Evolutionary conservation across 495 filamentous ascomycete genomes (phyloP).

Genomic region (Xylaria cubensis): DNA sequence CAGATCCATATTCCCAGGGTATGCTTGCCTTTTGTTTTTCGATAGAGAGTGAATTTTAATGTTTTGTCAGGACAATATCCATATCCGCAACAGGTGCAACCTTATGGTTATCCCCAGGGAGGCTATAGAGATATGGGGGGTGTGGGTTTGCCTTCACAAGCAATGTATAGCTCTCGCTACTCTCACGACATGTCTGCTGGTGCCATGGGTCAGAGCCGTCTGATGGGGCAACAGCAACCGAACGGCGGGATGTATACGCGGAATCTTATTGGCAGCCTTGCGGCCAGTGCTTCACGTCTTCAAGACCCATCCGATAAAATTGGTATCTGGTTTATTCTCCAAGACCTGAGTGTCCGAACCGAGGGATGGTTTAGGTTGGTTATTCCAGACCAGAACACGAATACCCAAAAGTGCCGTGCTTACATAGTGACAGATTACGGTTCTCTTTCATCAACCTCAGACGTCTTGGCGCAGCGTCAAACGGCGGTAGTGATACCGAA

Average conservation of each 20-base stretch:
- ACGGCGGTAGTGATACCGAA: constrained; percentile 41
- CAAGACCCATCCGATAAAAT: constrained; percentile 82
- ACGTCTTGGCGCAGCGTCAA: constrained; percentile 52
- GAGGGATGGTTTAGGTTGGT: constrained; percentile 88
- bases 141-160: constrained; percentile 41
- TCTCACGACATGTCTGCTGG: constrained; percentile 41
- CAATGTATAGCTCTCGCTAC: constrained; percentile 42
- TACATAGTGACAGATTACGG: constrained; percentile 46
- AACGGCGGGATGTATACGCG: constrained; percentile 92
- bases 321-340: constrained; percentile 96
- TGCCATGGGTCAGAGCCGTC: constrained; percentile 46
- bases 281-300: constrained; percentile 87
- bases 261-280: constrained; percentile 92
- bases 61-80: constrained; percentile 47
- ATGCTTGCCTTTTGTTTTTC: constrained; percentile 43
- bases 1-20: constrained; percentile 47
- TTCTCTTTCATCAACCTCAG: constrained; percentile 81
- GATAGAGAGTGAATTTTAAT: constrained; percentile 28
- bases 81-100: constrained; percentile 39
- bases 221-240: constrained; percentile 48
- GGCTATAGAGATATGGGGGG: constrained; percentile 40
- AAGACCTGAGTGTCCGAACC: constrained; percentile 92
- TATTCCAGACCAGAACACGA: background rate
- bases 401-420: constrained; percentile 12
- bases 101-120: constrained; percentile 40